Percentiles rank a stretch among this genome's conserved stretches.
Evolutionary conservation across 345 rosid species (phyloP).

Genomic region (Xanthoceras sorbifolium): DNA sequence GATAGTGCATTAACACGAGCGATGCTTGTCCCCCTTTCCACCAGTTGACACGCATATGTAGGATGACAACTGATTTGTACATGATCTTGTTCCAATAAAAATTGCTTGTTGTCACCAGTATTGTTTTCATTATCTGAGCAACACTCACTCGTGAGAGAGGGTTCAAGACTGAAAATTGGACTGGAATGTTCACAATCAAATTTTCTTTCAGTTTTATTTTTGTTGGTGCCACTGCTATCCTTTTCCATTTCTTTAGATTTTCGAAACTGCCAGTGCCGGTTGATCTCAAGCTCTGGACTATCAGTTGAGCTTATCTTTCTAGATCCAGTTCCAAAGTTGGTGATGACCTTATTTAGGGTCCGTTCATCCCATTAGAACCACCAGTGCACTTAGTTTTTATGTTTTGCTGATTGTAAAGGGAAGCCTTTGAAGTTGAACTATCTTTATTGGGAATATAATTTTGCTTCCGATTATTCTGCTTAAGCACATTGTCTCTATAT

Average conservation of each 20-base stretch:
- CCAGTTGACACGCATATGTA: conserved; percentile 18
- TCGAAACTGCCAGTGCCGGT: conserved; percentile 51
- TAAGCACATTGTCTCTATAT: conserved; percentile 47
- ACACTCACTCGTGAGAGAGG: conserved; percentile 35
- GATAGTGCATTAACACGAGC: conserved; percentile 39
- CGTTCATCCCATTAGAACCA: conserved; percentile 38
- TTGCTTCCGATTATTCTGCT: conserved; percentile 76
- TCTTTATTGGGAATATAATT: conserved; percentile 42
- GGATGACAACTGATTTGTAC: conserved; percentile 21
- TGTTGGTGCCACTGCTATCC: conserved; percentile 43
- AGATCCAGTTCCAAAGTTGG: conserved; percentile 39
- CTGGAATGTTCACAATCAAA: conserved; percentile 34
- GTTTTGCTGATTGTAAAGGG: conserved; percentile 37
- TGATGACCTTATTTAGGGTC: conserved; percentile 39
- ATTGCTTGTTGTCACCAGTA: conserved; percentile 18
- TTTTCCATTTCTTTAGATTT: conserved; percentile 41
- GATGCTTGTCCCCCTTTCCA: conserved; percentile 37
- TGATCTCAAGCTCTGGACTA: conserved; percentile 12
- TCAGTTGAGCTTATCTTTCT: conserved; percentile 35
- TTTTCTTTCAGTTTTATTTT: conserved; percentile 42
- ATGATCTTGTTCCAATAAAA: conserved; percentile 24
- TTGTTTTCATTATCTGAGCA: conserved; percentile 39
- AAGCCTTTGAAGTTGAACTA: conserved; percentile 37
- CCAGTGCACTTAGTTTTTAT: conserved; percentile 36
- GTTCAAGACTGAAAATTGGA: conserved; percentile 46